Evolutionary conservation across 768 basidiomycete genomes (phyloP).

Genomic region (Cystobasidium ongulense): DNA sequence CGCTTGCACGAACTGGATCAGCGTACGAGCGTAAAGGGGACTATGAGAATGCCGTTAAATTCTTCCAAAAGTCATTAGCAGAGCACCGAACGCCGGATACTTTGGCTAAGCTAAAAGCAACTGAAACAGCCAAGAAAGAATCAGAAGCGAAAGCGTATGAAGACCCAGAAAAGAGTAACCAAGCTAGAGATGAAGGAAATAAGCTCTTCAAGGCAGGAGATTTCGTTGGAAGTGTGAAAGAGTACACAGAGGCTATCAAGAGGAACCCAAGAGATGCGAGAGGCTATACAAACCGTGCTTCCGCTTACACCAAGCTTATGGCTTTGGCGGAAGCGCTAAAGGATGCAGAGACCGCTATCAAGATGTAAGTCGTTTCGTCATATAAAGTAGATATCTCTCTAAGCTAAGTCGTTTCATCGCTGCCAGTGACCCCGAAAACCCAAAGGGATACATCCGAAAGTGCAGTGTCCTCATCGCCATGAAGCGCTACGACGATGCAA

Average conservation of each 20-base stretch:
- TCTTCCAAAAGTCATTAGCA: conserved; percentile 82
- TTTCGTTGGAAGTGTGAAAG: conserved; percentile 82
- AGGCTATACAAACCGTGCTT: conserved; percentile 97
- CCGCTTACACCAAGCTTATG: conserved; percentile 87
- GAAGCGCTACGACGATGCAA: conserved; percentile 81
- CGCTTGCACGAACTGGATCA: conserved; percentile 77
- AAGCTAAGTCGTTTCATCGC: not conserved
- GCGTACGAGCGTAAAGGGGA: conserved; percentile 77
- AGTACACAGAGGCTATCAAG: conserved; percentile 93
- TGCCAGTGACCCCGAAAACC: conserved; percentile 50
- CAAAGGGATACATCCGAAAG: conserved; percentile 90
- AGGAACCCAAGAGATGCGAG: conserved; percentile 79
- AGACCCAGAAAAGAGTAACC: conserved; percentile 70
- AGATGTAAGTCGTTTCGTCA: conserved; percentile 76
- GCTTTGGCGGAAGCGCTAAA: conserved; percentile 93
- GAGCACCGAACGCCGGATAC: conserved; percentile 94
- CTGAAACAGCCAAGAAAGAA: conserved; percentile 69
- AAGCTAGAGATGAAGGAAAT: conserved; percentile 87
- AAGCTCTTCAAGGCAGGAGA: conserved; percentile 79
- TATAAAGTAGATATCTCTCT: not conserved
- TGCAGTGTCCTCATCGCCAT: conserved; percentile 72
- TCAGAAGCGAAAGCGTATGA: conserved; percentile 73
- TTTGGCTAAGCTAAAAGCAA: conserved; percentile 73
- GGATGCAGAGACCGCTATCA: conserved; percentile 87
- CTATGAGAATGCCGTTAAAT: conserved; percentile 69